Conservation (phyloP, 2,329 filamentous ascomycete species). For the Colletotrichum camelliae region DNA sequence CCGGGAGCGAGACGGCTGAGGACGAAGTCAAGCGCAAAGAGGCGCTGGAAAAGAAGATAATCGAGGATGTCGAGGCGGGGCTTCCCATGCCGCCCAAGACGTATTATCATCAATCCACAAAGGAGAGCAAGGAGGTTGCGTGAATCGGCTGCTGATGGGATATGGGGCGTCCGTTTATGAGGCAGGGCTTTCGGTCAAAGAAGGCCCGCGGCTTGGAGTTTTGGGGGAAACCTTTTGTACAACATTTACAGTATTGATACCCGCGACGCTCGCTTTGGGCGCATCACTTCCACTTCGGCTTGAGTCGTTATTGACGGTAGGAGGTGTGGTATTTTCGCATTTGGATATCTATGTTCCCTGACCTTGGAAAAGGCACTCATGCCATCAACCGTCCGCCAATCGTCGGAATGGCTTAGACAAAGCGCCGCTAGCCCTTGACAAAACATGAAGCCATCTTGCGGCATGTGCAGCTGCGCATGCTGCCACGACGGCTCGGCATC, state of each 20-base stretch:
- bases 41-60: constrained; percentile 47
- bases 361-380: not conserved
- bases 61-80: constrained; percentile 52
- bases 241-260: constrained; percentile 11
- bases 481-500: not conserved
- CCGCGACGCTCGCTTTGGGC: constrained; percentile 19
- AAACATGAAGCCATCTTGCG: not conserved
- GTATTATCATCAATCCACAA: constrained; percentile 36
- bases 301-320: not conserved
- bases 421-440: not conserved
- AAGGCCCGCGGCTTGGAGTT: not conserved
- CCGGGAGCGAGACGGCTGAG: constrained; percentile 26
- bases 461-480: not conserved
- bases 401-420: not conserved
- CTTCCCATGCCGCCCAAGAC: constrained; percentile 52
- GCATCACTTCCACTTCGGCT: not conserved
- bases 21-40: constrained; percentile 37
- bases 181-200: not conserved
- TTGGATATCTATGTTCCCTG: not conserved
- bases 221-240: not conserved
- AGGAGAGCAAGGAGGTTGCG: constrained; percentile 25
- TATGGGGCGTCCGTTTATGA: not conserved
- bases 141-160: not conserved
- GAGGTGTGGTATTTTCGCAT: not conserved
- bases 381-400: not conserved